Evolutionary conservation across 805 yeast species (phyloP).

Genomic region (Starmerella floris): DNA sequence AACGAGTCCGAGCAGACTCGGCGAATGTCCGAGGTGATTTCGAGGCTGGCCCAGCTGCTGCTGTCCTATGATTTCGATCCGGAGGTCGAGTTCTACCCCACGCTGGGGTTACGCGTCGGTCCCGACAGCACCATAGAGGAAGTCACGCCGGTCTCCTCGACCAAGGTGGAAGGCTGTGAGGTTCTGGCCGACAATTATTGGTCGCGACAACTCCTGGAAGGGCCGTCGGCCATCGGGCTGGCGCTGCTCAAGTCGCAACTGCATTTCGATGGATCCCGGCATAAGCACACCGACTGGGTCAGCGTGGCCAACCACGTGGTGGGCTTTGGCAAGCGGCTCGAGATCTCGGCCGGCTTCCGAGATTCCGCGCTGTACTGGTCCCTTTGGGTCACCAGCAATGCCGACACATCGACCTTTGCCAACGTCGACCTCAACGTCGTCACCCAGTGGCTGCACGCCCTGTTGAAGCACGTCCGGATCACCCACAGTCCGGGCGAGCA

Average conservation of each 20-base stretch:
- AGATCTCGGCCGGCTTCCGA: constrained; percentile 23
- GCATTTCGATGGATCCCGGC: constrained; percentile 21
- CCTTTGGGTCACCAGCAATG: constrained; percentile 19
- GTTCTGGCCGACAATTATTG: constrained; percentile 12
- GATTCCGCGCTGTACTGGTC: constrained; percentile 29
- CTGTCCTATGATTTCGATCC: constrained; percentile 55
- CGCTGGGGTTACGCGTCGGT: neutral
- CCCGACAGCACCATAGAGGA: neutral
- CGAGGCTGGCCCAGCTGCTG: constrained; percentile 39
- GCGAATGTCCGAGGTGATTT: constrained; percentile 27
- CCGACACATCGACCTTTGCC: neutral
- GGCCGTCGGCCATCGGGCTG: constrained; percentile 26
- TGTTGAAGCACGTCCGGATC: constrained; percentile 28
- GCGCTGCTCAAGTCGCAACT: constrained; percentile 26
- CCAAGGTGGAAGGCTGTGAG: constrained; percentile 10
- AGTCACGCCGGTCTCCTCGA: neutral
- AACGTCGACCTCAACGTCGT: constrained; percentile 16
- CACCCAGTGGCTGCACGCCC: constrained; percentile 32
- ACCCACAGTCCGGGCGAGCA: constrained; percentile 23
- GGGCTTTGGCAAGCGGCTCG: neutral
- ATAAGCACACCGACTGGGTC: constrained; percentile 3
- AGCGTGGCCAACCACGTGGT: neutral
- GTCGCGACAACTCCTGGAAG: constrained; percentile 15
- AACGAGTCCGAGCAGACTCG: constrained; percentile 23
- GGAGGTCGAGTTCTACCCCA: constrained; percentile 16